Evolutionary conservation across 2,329 filamentous ascomycete species (phyloP).

Genomic region (Colletotrichum orbiculare): DNA sequence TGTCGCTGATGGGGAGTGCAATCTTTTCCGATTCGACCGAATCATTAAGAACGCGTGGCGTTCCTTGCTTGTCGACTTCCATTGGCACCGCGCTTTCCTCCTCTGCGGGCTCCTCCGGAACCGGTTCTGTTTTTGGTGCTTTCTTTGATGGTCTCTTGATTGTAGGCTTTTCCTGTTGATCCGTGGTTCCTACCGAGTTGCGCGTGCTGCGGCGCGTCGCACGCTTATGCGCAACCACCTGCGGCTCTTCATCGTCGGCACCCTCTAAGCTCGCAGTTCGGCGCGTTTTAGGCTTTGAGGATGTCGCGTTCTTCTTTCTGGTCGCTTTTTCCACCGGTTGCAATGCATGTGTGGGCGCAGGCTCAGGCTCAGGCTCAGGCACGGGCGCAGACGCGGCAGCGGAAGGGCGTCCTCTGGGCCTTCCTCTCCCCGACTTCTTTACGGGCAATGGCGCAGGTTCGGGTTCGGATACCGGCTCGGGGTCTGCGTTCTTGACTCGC

Average conservation of each 20-base stretch:
- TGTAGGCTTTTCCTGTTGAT: constrained; percentile 37
- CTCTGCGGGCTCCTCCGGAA: constrained; percentile 39
- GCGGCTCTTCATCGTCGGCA: constrained; percentile 49
- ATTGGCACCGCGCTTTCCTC: constrained; percentile 24
- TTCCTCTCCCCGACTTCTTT: constrained; percentile 54
- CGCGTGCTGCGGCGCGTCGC: constrained; percentile 57
- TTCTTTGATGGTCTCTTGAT: constrained; percentile 1
- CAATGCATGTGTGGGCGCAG: too few relatives aligned
- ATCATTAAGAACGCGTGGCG: constrained; percentile 42
- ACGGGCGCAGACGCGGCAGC: constrained; percentile 44
- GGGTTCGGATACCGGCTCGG: constrained; percentile 53
- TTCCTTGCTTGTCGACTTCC: constrained; percentile 33
- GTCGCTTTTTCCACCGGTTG: constrained; percentile 34
- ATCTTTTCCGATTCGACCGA: constrained; percentile 70
- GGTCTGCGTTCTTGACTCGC: constrained; percentile 68
- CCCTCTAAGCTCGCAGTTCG: constrained; percentile 55
- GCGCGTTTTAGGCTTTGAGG: constrained; percentile 46
- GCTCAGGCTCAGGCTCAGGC: constrained; percentile 25
- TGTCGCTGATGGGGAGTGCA: constrained; percentile 88
- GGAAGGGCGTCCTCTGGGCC: constrained; percentile 47
- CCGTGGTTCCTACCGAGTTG: constrained; percentile 51
- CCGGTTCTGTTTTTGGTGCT: constrained; percentile 18
- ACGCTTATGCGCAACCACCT: constrained; percentile 52
- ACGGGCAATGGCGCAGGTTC: constrained; percentile 44
- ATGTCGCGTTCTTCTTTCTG: constrained; percentile 47